phyloP scores from a whole-genome alignment of 805 yeast species.

The Hanseniaspora thailandica region DNA sequence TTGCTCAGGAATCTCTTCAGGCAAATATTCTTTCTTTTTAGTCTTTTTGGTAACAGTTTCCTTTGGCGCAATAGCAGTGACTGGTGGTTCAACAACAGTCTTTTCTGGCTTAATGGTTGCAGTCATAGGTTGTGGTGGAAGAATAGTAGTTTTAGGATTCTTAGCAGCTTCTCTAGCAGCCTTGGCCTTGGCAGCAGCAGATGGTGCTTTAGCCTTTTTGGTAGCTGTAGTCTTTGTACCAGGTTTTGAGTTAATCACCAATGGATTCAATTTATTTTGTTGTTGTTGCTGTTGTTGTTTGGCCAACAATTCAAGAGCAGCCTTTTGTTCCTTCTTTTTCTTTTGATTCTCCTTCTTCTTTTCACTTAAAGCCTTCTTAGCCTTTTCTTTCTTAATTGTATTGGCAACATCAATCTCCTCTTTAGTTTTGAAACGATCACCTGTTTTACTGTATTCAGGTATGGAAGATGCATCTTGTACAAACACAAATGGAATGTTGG shows the following conservation, averaged over 20 bases:
- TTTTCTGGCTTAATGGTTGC: not conserved
- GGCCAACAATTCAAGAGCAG: conserved; percentile 15
- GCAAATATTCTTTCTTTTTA: conserved; percentile 51
- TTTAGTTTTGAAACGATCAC: conserved; percentile 13
- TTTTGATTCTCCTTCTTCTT: conserved; percentile 13
- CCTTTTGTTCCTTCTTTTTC: conserved; percentile 9
- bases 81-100: conserved; percentile 19
- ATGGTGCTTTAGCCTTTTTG: not conserved
- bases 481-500: conserved; percentile 80
- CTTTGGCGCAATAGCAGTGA: conserved; percentile 26
- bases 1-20: conserved; percentile 82
- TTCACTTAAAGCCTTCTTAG: conserved; percentile 6
- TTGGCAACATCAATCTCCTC: conserved; percentile 15
- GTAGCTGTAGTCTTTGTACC: conserved; percentile 12
- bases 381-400: conserved; percentile 9
- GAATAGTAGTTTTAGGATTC: conserved; percentile 24
- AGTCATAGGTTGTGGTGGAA: conserved; percentile 26
- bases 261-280: conserved; percentile 8
- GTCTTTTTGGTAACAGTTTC: conserved; percentile 34
- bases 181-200: not conserved
- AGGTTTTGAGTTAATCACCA: conserved; percentile 1
- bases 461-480: conserved; percentile 57
- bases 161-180: conserved; percentile 17
- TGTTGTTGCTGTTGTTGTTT: conserved; percentile 18
- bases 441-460: conserved; percentile 13